A percentile compares a stretch with the other conserved stretches of the same genome.
Conservation (phyloP, 257 asterid species). For the Fraxinus anomala region DNA sequence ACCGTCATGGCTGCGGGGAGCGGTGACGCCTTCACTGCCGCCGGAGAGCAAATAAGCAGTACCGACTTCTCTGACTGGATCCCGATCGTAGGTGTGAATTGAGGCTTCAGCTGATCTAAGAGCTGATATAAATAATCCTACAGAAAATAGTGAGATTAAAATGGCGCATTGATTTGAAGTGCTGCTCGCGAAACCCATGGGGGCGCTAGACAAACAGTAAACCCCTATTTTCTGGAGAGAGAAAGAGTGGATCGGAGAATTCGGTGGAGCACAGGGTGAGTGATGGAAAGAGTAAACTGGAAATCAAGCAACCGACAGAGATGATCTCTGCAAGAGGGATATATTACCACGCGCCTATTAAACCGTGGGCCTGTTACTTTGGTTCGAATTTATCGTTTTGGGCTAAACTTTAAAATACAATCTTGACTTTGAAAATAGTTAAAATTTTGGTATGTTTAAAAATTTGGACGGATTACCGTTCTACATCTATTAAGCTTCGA, state of each 20-base stretch:
- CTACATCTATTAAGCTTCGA: too few species aligned
- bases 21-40: slow-evolving; percentile 91
- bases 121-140: slow-evolving; percentile 31
- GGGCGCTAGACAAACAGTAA: slow-evolving; percentile 22
- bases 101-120: slow-evolving; percentile 71
- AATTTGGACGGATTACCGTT: too few species aligned
- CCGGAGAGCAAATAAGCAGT: slow-evolving; percentile 89
- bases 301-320: background rate
- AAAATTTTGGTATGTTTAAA: too few species aligned
- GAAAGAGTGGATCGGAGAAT: slow-evolving; percentile 21
- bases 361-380: background rate
- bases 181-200: slow-evolving; percentile 61
- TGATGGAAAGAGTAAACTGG: background rate
- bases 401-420: too few species aligned
- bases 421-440: too few species aligned
- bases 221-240: slow-evolving; percentile 3
- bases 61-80: slow-evolving; percentile 95
- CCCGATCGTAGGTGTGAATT: slow-evolving; percentile 76
- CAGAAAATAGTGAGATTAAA: slow-evolving; percentile 31
- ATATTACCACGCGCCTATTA: background rate
- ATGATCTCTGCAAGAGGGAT: background rate
- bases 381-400: background rate
- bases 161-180: slow-evolving; percentile 40
- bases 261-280: slow-evolving; percentile 12
- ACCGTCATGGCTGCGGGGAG: slow-evolving; percentile 48